A percentile compares a stretch with the other conserved stretches of the same genome.
These are phyloP conservation scores for Mycena citricolor DNA, from an alignment of 1,284 basidiomycete species.

Conservation along the genomic window DNA sequence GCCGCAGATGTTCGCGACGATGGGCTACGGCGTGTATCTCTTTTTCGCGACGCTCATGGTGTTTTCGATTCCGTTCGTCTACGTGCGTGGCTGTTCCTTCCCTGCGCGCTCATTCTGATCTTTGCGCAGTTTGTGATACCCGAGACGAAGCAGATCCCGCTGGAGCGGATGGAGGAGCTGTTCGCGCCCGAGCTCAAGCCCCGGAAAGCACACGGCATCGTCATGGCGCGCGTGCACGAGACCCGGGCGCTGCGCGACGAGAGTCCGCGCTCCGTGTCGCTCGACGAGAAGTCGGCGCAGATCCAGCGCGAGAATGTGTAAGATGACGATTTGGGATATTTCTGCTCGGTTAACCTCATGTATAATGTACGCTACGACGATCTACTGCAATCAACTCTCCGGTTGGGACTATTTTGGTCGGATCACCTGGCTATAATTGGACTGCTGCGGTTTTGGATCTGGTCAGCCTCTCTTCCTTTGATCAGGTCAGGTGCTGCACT, in stretches of 20 bases:
- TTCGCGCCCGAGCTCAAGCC: slow-evolving; percentile 27
- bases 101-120: slow-evolving; percentile 1
- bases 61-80: slow-evolving; percentile 33
- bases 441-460: too few relatives aligned
- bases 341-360: too few relatives aligned
- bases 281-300: too few relatives aligned
- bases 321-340: too few relatives aligned
- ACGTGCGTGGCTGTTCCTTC: slow-evolving; percentile 25
- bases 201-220: slow-evolving; percentile 26
- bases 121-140: slow-evolving; percentile 28
- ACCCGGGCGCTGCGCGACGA: slow-evolving; percentile 8
- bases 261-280: too few relatives aligned
- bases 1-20: slow-evolving; percentile 37
- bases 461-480: too few relatives aligned
- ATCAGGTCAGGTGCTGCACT: too few relatives aligned
- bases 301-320: too few relatives aligned
- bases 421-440: too few relatives aligned
- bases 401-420: too few relatives aligned
- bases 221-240: slow-evolving; percentile 24
- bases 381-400: too few relatives aligned
- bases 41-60: slow-evolving; percentile 39
- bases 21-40: slow-evolving; percentile 39
- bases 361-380: too few relatives aligned
- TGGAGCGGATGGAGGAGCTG: slow-evolving; percentile 39
- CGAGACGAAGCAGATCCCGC: slow-evolving; percentile 36